These are phyloP conservation scores for Phaeosphaeria sp. DNA, from an alignment of 2,329 filamentous ascomycete species.

Conservation along the genomic window DNA sequence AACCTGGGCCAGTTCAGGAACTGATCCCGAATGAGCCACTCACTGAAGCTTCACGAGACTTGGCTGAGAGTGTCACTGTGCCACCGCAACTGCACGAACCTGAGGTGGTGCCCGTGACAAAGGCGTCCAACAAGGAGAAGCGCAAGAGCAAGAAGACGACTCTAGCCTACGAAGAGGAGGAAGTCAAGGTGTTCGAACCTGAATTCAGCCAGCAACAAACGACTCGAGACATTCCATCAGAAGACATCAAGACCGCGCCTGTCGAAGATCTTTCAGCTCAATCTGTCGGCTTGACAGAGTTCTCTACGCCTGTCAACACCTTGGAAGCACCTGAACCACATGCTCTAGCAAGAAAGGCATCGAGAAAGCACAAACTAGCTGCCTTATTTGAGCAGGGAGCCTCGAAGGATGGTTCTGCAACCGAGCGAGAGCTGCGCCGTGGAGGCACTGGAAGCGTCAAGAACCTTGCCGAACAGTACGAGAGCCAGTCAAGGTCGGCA, in stretches of 20 bases:
- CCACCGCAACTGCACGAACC: not conserved
- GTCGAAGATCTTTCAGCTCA: not conserved
- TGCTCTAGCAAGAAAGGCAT: slow-evolving; percentile 46
- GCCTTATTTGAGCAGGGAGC: slow-evolving; percentile 40
- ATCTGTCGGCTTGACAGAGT: not conserved
- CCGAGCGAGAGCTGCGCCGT: slow-evolving; percentile 17
- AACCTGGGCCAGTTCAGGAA: not conserved
- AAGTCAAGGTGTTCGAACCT: not conserved
- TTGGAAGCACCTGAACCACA: slow-evolving; percentile 15
- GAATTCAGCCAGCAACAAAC: not conserved
- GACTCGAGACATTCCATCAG: not conserved
- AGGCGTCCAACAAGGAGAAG: slow-evolving; percentile 25
- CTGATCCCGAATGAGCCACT: no score
- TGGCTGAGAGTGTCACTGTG: not conserved
- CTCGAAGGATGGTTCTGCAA: slow-evolving; percentile 10
- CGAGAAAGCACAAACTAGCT: slow-evolving; percentile 46
- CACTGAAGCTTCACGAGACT: not conserved
- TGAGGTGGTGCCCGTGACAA: slow-evolving; percentile 6
- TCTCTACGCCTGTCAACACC: slow-evolving; percentile 6
- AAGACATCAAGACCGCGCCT: not conserved
- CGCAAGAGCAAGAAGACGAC: slow-evolving; percentile 25
- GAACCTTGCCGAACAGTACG: slow-evolving; percentile 31
- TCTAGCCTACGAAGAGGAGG: slow-evolving; percentile 5
- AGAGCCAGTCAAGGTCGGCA: slow-evolving; percentile 27
- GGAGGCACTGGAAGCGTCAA: slow-evolving; percentile 28